Conservation (phyloP, 345 rosid genomes). For the Dipteronia dyeriana region DNA sequence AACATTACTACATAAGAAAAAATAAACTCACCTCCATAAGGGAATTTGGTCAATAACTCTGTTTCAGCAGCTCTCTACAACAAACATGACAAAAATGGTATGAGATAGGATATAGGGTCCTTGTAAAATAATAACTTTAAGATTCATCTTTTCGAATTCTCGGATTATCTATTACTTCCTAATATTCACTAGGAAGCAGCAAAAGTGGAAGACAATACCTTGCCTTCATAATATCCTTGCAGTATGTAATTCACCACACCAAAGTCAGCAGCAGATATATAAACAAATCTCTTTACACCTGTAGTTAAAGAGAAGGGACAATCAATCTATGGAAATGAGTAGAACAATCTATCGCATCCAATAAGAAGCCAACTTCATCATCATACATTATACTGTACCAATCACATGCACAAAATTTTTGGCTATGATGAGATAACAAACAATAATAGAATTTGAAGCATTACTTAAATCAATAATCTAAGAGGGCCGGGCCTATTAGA, state of each 20-base stretch:
- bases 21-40: constrained; percentile 71
- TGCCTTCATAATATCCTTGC: constrained; percentile 91
- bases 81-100: constrained; percentile 22
- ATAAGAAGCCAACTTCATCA: not conserved
- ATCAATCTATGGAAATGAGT: not conserved
- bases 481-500: no score
- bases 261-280: constrained; percentile 91
- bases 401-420: not conserved
- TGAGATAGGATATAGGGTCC: not conserved
- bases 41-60: constrained; percentile 81
- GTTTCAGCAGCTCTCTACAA: constrained; percentile 91
- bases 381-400: not conserved
- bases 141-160: not conserved
- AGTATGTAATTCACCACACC: constrained; percentile 78
- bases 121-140: constrained; percentile 15
- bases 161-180: not conserved
- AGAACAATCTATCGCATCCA: not conserved
- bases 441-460: not conserved
- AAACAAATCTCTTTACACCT: constrained; percentile 91
- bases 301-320: constrained; percentile 5
- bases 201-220: constrained; percentile 44
- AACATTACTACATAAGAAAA: not conserved
- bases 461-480: no score
- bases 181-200: not conserved
- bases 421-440: not conserved